These are phyloP conservation scores for Drosera capensis DNA, from an alignment of 148 eudicot species.

Conservation along the genomic window DNA sequence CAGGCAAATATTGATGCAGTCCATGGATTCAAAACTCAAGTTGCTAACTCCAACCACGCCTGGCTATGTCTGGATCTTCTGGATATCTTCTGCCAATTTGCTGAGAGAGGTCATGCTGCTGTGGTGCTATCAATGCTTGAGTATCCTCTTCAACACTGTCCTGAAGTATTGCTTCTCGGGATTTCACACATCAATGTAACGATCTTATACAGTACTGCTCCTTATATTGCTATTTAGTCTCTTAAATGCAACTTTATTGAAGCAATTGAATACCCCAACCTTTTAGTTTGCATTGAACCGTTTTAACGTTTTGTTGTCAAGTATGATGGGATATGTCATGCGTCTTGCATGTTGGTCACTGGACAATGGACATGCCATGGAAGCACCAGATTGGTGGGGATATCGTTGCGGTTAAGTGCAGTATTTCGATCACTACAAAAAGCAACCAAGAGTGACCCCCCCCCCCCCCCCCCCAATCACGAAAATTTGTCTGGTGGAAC, in stretches of 20 bases:
- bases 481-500: no score
- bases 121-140: conserved; percentile 56
- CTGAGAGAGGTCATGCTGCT: conserved; percentile 78
- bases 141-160: conserved; percentile 62
- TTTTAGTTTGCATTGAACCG: no score
- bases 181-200: conserved; percentile 77
- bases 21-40: conserved; percentile 45
- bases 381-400: no score
- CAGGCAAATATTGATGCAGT: conserved; percentile 60
- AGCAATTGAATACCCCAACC: no score
- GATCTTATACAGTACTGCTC: neutral
- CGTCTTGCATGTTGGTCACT: no score
- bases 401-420: no score
- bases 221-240: neutral
- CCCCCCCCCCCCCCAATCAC: no score
- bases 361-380: no score
- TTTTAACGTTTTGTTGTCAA: no score
- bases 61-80: conserved; percentile 83
- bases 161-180: conserved; percentile 83
- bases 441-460: no score
- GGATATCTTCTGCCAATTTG: conserved; percentile 74
- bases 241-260: neutral
- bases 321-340: no score
- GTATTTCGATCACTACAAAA: no score
- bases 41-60: conserved; percentile 54